These are phyloP conservation scores for Hibiscus trionum DNA, from an alignment of 345 rosid species.

Conservation along the genomic window DNA sequence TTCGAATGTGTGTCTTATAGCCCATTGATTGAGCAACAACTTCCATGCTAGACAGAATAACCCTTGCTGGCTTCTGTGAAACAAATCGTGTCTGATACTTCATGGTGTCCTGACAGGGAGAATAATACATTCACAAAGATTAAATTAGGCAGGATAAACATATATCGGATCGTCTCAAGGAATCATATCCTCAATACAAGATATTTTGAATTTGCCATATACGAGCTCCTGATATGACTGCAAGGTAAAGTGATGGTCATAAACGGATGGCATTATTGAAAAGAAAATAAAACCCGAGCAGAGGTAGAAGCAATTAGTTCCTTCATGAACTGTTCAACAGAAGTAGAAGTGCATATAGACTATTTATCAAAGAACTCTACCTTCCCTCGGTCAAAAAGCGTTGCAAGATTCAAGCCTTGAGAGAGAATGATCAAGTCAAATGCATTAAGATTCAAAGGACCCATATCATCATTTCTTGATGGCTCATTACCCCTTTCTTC, in stretches of 20 bases:
- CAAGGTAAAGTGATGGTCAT: neutral
- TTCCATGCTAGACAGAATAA: constrained; percentile 91
- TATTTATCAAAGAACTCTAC: constrained; percentile 26
- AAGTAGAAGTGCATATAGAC: neutral
- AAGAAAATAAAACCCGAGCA: neutral
- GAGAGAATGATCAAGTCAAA: constrained; percentile 87
- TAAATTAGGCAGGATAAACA: neutral
- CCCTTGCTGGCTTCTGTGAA: constrained; percentile 77
- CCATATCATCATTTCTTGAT: constrained; percentile 42
- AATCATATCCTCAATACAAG: constrained; percentile 1
- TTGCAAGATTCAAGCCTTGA: constrained; percentile 89
- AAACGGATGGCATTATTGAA: neutral
- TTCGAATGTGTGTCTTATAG: constrained; percentile 89
- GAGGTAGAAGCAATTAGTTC: neutral
- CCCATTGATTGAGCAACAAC: constrained; percentile 99
- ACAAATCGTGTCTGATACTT: constrained; percentile 80
- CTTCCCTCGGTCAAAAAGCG: constrained; percentile 85
- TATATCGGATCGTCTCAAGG: neutral
- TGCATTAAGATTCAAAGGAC: constrained; percentile 87
- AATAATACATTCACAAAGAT: neutral
- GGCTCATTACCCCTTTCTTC: constrained; percentile 47
- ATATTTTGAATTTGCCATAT: neutral
- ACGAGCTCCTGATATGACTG: neutral
- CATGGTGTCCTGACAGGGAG: constrained; percentile 55
- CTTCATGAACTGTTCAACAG: neutral